Evolutionary conservation across 2,329 filamentous ascomycete genomes (phyloP).

Genomic region (Escovopsis sp.): DNA sequence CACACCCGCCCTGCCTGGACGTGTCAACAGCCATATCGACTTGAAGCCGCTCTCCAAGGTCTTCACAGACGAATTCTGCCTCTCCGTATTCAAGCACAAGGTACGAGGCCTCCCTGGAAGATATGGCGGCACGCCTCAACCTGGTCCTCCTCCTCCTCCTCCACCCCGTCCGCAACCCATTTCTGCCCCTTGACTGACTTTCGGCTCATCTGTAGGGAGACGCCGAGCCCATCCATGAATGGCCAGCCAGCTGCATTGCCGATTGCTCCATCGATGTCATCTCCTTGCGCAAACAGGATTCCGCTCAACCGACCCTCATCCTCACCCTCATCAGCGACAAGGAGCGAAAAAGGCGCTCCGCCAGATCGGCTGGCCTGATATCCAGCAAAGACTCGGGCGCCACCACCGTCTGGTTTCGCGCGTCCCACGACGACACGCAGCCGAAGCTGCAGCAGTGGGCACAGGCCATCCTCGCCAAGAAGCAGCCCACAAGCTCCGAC

Average conservation of each 20-base stretch:
- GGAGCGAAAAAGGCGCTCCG: slow-evolving; percentile 48
- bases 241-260: slow-evolving; percentile 34
- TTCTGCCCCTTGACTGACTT: slow-evolving; percentile 3
- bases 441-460: slow-evolving; percentile 44
- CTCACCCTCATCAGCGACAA: slow-evolving; percentile 44
- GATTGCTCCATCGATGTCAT: slow-evolving; percentile 44
- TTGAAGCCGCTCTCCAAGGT: slow-evolving; percentile 21
- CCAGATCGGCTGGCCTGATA: slow-evolving; percentile 42
- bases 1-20: slow-evolving; percentile 23
- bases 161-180: no score
- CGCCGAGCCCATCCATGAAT: slow-evolving; percentile 36
- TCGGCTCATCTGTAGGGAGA: slow-evolving; percentile 25
- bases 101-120: no score
- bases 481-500: slow-evolving; percentile 30
- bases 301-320: slow-evolving; percentile 42
- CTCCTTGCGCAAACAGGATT: slow-evolving; percentile 45
- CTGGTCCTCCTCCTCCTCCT: no score
- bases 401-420: slow-evolving; percentile 41
- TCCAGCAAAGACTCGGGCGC: slow-evolving; percentile 33
- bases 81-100: slow-evolving; percentile 42
- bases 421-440: slow-evolving; percentile 33
- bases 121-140: no score
- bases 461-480: slow-evolving; percentile 32
- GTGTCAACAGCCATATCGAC: slow-evolving; percentile 22
- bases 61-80: slow-evolving; percentile 27